Base-by-base conservation (phyloP, 225 moss, liverwort and hornwort species). In the Physcomitrellopsis africana region DNA sequence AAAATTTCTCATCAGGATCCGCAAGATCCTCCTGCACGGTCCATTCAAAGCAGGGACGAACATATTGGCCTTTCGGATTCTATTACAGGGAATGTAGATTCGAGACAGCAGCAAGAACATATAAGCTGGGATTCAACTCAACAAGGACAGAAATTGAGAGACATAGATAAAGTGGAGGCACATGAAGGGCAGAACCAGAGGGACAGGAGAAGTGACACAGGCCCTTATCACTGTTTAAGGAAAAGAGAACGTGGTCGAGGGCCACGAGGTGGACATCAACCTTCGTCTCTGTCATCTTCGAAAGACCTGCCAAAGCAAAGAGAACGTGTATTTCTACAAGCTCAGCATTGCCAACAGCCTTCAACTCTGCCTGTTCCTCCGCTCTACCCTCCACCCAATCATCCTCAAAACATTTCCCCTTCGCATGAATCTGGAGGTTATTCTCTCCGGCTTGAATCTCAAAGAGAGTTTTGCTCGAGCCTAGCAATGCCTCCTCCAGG, bases 181-280 rank as follows among this genome's bases (percentile, higher is more conserved):
- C 64, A 81, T n/a, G 71, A 79, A 76, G 60, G 83, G 65, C 63
- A 85, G 46, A 58, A 76, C 76, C 63, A 77, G 55, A 64, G 82
- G 81, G 29, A 79, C 62, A 72, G 77, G 16, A 12, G 75, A 59
- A 65, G 54, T 19, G 65, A 83, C 8, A 68, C 17, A 27, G 60
- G 73, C 22, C 51, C 51, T 55, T 55, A 72, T 46, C 80, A 83
- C 27, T 64, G 66, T 74, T 54, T 78, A 15, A 70, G 77, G 11
- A 85, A 87, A 10, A 72, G 87, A 64, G 87, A 92, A 56, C 61
- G 77, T 51, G 91, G 83, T 1, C 74, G 74, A 45, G 90, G 85
- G 56, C 44, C 45, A n/a, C 75, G 65, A 49, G 70, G 67, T 10
- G 63, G 24, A 27, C 76, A 69, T 15, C 69, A 26, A 32, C 67